Percentiles rank a stretch among this genome's conserved stretches.
These are phyloP conservation scores for Colletotrichum sp. DNA, from an alignment of 2,329 filamentous ascomycete genomes.

Conservation along the genomic window DNA sequence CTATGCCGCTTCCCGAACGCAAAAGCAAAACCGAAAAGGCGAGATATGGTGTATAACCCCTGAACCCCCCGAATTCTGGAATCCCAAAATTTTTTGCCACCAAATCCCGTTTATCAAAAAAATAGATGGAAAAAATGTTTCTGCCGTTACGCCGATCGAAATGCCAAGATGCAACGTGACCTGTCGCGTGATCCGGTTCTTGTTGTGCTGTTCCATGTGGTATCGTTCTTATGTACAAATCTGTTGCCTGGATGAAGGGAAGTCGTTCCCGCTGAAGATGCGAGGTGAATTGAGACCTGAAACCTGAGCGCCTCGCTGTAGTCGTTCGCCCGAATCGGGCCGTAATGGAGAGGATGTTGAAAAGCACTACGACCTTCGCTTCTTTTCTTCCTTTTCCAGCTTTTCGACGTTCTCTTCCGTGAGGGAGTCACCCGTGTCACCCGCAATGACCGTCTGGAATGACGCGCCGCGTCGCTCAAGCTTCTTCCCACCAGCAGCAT, in stretches of 20 bases:
- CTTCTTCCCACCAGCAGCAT: constrained; percentile 44
- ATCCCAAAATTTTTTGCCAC: background rate
- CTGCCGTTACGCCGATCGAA: constrained; percentile 13
- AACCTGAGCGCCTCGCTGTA: background rate
- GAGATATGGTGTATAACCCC: background rate
- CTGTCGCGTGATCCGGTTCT: background rate
- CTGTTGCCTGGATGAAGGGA: background rate
- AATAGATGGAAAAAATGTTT: background rate
- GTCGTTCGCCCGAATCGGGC: background rate
- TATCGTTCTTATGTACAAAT: background rate
- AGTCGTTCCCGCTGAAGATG: background rate
- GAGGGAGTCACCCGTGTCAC: constrained; percentile 50
- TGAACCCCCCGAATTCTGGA: background rate
- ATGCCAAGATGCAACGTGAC: constrained; percentile 23
- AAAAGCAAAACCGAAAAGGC: background rate
- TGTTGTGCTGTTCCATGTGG: background rate
- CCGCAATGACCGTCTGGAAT: constrained; percentile 37
- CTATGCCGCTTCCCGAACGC: background rate
- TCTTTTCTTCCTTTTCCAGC: constrained; percentile 40
- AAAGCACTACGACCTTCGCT: background rate
- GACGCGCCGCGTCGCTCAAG: constrained; percentile 35
- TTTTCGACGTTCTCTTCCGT: constrained; percentile 61
- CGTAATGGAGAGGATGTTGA: background rate
- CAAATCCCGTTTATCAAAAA: background rate
- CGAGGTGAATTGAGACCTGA: background rate